Evolutionary conservation across 179 eudicot species (phyloP).

Genomic region (Spinacia oleracea): DNA sequence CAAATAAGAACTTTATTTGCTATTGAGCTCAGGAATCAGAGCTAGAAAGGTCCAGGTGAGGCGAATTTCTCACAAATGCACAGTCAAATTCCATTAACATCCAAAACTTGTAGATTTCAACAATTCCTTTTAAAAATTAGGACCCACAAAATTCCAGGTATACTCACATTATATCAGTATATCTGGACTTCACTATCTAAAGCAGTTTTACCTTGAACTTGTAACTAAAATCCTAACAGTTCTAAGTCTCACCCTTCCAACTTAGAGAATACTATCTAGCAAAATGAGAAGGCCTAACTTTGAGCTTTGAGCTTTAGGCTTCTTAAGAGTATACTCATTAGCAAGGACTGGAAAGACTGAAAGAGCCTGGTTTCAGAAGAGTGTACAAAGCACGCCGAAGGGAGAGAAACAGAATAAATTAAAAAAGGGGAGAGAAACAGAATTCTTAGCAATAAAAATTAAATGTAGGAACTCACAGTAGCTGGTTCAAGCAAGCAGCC

Average conservation of each 20-base stretch:
- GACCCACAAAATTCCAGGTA: background rate
- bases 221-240: background rate
- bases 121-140: background rate
- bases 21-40: background rate
- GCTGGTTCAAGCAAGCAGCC: slow-evolving; percentile 81
- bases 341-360: background rate
- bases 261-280: background rate
- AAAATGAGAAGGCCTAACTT: background rate
- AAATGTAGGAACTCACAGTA: slow-evolving; percentile 45
- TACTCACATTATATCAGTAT: background rate
- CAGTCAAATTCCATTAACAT: background rate
- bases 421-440: background rate
- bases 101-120: background rate
- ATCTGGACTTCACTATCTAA: background rate
- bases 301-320: background rate
- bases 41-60: background rate
- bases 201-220: background rate
- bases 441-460: slow-evolving; percentile 4
- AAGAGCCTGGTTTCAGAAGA: background rate
- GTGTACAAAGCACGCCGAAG: slow-evolving; percentile 2
- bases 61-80: background rate
- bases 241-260: background rate
- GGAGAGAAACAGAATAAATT: too few species aligned
- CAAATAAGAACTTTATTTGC: background rate
- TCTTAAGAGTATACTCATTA: background rate